Conservation (phyloP, 2,329 filamentous ascomycete species). For the Hyphodiscus sp. region DNA sequence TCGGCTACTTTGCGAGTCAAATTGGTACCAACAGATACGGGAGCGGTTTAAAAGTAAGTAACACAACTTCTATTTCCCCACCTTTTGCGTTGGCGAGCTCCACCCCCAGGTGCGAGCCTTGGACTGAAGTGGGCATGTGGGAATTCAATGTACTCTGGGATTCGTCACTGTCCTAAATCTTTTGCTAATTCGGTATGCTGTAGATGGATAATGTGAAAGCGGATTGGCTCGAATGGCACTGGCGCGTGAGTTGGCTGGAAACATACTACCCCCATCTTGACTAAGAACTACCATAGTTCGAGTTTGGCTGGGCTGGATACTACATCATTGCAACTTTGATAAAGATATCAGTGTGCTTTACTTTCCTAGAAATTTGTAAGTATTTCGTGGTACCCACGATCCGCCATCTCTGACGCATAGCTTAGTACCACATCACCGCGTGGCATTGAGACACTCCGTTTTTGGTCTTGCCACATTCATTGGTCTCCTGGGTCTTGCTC, state of each 20-base stretch:
- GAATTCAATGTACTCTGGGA: too few relatives aligned
- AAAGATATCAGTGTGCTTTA: constrained; percentile 27
- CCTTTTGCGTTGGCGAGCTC: too few relatives aligned
- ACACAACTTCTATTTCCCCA: too few relatives aligned
- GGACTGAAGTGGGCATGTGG: too few relatives aligned
- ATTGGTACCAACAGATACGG: constrained; percentile 23
- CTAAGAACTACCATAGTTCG: constrained; percentile 5
- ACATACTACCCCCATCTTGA: too few relatives aligned
- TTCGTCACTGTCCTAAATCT: too few relatives aligned
- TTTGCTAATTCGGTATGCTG: constrained; percentile 1
- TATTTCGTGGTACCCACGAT: not conserved
- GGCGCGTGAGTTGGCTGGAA: constrained; percentile 16
- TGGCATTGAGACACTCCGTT: constrained; percentile 16
- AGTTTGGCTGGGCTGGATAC: constrained; percentile 25
- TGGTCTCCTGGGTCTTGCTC: constrained; percentile 18
- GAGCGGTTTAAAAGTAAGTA: constrained; percentile 10
- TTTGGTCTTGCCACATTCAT: constrained; percentile 22
- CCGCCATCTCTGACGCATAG: not conserved
- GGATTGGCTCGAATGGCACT: constrained; percentile 21
- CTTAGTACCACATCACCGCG: constrained; percentile 22
- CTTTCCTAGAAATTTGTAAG: constrained; percentile 28
- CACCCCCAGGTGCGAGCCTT: too few relatives aligned
- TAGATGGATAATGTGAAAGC: constrained; percentile 22
- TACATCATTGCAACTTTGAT: constrained; percentile 25
- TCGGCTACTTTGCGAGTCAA: constrained; percentile 21